Percentiles rank a stretch among this genome's conserved stretches.
These are phyloP conservation scores for Chaetomium olivaceum DNA, from an alignment of 2,329 filamentous ascomycete genomes.

Conservation along the genomic window DNA sequence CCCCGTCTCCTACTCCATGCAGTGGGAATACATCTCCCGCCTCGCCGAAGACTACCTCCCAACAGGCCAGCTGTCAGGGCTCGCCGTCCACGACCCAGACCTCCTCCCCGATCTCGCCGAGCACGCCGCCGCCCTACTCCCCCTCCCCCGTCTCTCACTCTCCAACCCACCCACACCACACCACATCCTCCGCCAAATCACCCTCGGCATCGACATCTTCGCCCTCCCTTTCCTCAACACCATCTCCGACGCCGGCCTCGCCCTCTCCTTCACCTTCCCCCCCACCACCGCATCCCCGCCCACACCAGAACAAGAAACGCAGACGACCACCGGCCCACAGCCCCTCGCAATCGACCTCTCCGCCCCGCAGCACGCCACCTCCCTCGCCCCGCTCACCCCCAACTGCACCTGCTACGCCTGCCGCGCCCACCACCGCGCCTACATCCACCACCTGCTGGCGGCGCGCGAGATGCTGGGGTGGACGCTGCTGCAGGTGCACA, in stretches of 20 bases:
- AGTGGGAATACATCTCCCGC: constrained; percentile 77
- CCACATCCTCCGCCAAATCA: constrained; percentile 72
- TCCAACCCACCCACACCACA: constrained; percentile 71
- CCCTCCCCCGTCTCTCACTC: constrained; percentile 73
- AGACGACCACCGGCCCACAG: constrained; percentile 22
- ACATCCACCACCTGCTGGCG: constrained; percentile 79
- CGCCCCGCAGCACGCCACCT: constrained; percentile 59
- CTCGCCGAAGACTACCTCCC: constrained; percentile 64
- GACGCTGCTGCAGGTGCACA: constrained; percentile 90
- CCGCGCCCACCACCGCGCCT: constrained; percentile 79
- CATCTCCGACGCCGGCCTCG: constrained; percentile 81
- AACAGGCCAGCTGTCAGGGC: constrained; percentile 61
- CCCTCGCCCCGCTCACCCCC: constrained; percentile 56
- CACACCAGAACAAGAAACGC: constrained; percentile 37
- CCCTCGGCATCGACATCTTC: constrained; percentile 77
- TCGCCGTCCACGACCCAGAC: constrained; percentile 77
- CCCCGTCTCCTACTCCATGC: constrained; percentile 71
- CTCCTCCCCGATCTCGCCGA: constrained; percentile 67
- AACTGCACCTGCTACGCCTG: constrained; percentile 83
- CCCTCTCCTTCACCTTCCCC: constrained; percentile 77
- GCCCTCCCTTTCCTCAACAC: constrained; percentile 72
- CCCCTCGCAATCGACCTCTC: constrained; percentile 81
- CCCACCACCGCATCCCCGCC: constrained; percentile 32
- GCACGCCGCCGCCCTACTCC: constrained; percentile 52
- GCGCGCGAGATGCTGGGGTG: constrained; percentile 97